These are phyloP conservation scores for Viridothelium virens DNA, from an alignment of 495 filamentous ascomycete species.

Conservation along the genomic window DNA sequence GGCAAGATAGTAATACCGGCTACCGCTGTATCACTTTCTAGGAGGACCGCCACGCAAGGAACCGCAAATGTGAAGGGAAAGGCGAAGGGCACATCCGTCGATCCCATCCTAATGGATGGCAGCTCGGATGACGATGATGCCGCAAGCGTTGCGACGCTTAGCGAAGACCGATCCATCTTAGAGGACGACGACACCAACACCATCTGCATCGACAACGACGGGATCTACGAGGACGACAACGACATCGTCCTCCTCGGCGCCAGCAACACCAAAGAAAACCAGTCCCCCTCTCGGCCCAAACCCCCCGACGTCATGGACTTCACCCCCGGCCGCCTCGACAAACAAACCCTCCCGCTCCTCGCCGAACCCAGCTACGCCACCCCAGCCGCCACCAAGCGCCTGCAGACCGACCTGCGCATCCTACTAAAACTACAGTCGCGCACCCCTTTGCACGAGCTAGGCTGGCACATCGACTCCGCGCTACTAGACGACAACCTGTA, in stretches of 20 bases:
- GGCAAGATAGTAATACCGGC: conserved; percentile 44
- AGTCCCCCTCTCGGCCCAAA: not conserved
- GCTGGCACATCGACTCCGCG: conserved; percentile 71
- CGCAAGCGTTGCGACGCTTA: conserved; percentile 45
- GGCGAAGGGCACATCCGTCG: conserved; percentile 22
- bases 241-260: conserved; percentile 18
- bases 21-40: conserved; percentile 41
- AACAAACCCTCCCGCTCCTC: conserved; percentile 49
- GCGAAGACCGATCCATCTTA: conserved; percentile 47
- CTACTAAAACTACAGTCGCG: conserved; percentile 57
- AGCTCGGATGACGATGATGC: conserved; percentile 27
- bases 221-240: conserved; percentile 22
- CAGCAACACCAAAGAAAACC: not conserved
- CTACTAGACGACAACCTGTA: conserved; percentile 59
- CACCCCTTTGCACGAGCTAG: conserved; percentile 60
- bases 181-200: conserved; percentile 27
- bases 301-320: conserved; percentile 50
- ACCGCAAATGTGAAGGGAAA: conserved; percentile 29
- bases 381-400: conserved; percentile 48
- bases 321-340: conserved; percentile 53
- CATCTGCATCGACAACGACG: not conserved
- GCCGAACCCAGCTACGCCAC: conserved; percentile 63
- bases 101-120: conserved; percentile 25
- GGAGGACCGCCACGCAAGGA: conserved; percentile 19
- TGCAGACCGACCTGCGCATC: conserved; percentile 55